Evolutionary conservation across 129 eudicot species (phyloP), one percentile per base, ranked within the genome.

Genomic region (Escallonia herrerae): DNA sequence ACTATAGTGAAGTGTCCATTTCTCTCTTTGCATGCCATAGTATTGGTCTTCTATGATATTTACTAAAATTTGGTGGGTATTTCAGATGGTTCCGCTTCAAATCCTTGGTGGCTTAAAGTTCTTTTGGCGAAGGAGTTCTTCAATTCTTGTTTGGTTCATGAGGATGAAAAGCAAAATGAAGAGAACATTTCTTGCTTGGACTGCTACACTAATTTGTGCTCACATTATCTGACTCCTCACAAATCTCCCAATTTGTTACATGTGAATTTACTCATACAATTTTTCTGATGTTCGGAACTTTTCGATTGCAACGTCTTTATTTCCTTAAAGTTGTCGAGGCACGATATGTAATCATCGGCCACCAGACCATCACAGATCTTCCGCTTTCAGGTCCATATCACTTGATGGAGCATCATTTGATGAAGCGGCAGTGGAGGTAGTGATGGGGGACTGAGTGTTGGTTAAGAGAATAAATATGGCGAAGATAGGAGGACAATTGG

Each of bases 121-220:
- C 76, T 72, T 41, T 6, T 72, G 8, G 51, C 14, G 2, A 63
- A 72, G 47, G 44, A 56, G 10, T 63, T 63, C 63, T 63, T 62
- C 49, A 50, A 40, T 8, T 41, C 70, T 5, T 72, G 76, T 55
- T 62, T 56, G 47, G 56, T 54, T 42, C 76, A 71, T 15, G 50
- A 52, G 9, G 3, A 13, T 48, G 69, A 54, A 2, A 72, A 63
- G 63, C 63, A 63, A 40, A 43, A 56, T 37, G 76, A 72, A 51
- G 65, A 55, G 62, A 72, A 72, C 59, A 51, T 14, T 2, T 63
- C 41, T 60, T 72, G 76, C n/a, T 63, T 72, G 68, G 76, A 72
- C 14, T 72, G 76, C 7, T 72, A 57, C 55, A 14, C 11, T 13
- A 15, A 47, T 37, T 40, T 72, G 40, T 72, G 76, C 60, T 14